phyloP scores from a whole-genome alignment of 2,329 filamentous ascomycete species.

The Microcera coccophila region DNA sequence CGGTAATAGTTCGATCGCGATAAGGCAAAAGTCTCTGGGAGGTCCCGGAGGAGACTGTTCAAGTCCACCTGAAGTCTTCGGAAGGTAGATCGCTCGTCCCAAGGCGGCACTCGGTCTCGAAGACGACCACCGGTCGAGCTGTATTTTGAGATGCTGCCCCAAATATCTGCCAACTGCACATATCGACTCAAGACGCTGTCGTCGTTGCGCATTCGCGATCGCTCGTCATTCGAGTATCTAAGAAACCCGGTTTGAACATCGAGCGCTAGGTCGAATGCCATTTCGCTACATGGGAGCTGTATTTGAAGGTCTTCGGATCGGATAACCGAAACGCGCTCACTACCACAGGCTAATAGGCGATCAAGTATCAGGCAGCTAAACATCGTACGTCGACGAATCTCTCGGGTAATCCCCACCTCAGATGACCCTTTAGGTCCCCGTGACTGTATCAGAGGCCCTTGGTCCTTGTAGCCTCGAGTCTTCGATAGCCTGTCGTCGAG shows the following conservation, averaged over 20 bases:
- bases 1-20: constrained; percentile 60
- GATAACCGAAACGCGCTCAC: constrained; percentile 57
- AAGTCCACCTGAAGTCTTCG: constrained; percentile 49
- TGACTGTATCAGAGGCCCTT: neutral
- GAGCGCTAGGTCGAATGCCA: constrained; percentile 59
- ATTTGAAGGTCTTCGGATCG: constrained; percentile 57
- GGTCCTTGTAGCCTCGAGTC: constrained; percentile 2
- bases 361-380: constrained; percentile 73
- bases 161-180: constrained; percentile 56
- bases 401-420: constrained; percentile 48
- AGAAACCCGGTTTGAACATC: constrained; percentile 54
- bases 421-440: constrained; percentile 9
- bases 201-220: constrained; percentile 29
- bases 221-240: constrained; percentile 7
- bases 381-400: constrained; percentile 65
- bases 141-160: constrained; percentile 56
- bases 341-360: constrained; percentile 63
- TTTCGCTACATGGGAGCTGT: constrained; percentile 64
- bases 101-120: constrained; percentile 52
- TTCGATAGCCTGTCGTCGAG: constrained; percentile 44
- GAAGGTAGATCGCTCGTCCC: constrained; percentile 55
- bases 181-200: constrained; percentile 51
- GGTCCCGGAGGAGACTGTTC: constrained; percentile 30
- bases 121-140: constrained; percentile 50
- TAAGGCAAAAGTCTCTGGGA: constrained; percentile 56